Evolutionary conservation across 495 filamentous ascomycete species (phyloP).

Genomic region (Xylaria acuta): DNA sequence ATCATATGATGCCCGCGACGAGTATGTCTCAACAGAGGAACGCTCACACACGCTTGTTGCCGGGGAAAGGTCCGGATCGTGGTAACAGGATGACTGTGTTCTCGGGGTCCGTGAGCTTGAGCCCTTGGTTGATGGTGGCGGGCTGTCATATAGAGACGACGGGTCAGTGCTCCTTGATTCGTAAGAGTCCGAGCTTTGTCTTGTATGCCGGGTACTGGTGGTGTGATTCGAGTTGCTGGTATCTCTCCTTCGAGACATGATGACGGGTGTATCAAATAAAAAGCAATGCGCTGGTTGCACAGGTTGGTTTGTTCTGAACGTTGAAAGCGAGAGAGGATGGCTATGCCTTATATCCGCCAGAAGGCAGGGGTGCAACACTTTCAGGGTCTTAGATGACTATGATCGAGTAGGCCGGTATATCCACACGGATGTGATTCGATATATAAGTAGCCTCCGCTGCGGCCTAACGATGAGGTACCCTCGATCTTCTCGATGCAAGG

Average conservation of each 20-base stretch:
- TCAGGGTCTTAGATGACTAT: constrained; percentile 36
- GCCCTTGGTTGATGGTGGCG: constrained; percentile 56
- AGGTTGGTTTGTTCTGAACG: constrained; percentile 20
- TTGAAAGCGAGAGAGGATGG: constrained; percentile 24
- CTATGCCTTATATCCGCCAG: constrained; percentile 35
- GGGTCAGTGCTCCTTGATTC: constrained; percentile 72
- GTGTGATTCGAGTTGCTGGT: constrained; percentile 46
- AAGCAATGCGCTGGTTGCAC: constrained; percentile 28
- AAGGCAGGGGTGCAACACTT: constrained; percentile 30
- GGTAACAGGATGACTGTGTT: constrained; percentile 47
- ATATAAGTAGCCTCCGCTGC: constrained; percentile 33
- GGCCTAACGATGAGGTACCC: constrained; percentile 38
- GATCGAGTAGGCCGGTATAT: constrained; percentile 35
- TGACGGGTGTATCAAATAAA: constrained; percentile 19
- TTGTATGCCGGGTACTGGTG: constrained; percentile 63
- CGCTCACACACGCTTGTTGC: constrained; percentile 58
- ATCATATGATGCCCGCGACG: constrained; percentile 70
- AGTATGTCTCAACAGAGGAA: constrained; percentile 79
- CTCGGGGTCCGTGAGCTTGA: constrained; percentile 46
- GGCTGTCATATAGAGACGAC: constrained; percentile 66
- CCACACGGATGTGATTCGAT: constrained; percentile 34
- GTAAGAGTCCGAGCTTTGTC: constrained; percentile 67
- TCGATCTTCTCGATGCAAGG: constrained; percentile 37
- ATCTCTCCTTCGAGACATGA: constrained; percentile 40
- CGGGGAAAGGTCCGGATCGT: constrained; percentile 53